A percentile compares a stretch with the other conserved stretches of the same genome.
Conservation (phyloP, 768 basidiomycete genomes). For the Neoboletus brunneissimus region DNA sequence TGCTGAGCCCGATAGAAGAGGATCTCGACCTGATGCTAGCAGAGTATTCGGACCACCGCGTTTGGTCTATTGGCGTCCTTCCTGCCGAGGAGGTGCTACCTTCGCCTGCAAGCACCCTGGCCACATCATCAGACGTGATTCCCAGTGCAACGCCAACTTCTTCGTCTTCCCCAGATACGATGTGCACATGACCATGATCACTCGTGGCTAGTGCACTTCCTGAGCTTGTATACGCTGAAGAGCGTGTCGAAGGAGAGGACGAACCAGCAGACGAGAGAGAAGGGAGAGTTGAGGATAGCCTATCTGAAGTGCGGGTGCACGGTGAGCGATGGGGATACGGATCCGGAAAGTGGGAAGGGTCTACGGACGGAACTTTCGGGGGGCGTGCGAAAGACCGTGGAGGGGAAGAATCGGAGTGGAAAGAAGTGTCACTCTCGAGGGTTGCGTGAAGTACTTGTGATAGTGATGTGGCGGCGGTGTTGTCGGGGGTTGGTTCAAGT, state of each 20-base stretch:
- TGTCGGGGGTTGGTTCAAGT: constrained; percentile 8
- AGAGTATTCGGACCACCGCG: constrained; percentile 76
- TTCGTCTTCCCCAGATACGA: constrained; percentile 59
- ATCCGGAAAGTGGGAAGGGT: constrained; percentile 69
- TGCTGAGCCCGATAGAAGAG: constrained; percentile 56
- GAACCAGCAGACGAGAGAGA: constrained; percentile 70
- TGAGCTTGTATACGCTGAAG: constrained; percentile 74
- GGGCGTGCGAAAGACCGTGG: constrained; percentile 41
- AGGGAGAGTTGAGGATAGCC: constrained; percentile 43
- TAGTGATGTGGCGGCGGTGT: constrained; percentile 25
- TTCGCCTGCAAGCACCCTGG: constrained; percentile 58
- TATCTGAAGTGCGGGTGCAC: constrained; percentile 37
- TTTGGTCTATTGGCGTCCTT: constrained; percentile 57
- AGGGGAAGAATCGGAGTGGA: constrained; percentile 36
- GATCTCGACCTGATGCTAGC: constrained; percentile 65
- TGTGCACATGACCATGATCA: constrained; percentile 65
- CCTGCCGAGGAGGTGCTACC: constrained; percentile 42
- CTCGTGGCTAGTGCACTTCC: constrained; percentile 58
- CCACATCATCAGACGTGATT: constrained; percentile 64
- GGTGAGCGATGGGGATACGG: constrained; percentile 62
- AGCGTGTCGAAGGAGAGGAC: constrained; percentile 67
- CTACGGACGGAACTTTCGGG: constrained; percentile 46
- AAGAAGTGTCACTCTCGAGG: constrained; percentile 40
- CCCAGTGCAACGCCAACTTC: constrained; percentile 51
- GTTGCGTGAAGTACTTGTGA: constrained; percentile 26